Evolutionary conservation across 495 filamentous ascomycete genomes (phyloP), one percentile per base, ranked within the genome.

Genomic region (Daldinia bambusicola): DNA sequence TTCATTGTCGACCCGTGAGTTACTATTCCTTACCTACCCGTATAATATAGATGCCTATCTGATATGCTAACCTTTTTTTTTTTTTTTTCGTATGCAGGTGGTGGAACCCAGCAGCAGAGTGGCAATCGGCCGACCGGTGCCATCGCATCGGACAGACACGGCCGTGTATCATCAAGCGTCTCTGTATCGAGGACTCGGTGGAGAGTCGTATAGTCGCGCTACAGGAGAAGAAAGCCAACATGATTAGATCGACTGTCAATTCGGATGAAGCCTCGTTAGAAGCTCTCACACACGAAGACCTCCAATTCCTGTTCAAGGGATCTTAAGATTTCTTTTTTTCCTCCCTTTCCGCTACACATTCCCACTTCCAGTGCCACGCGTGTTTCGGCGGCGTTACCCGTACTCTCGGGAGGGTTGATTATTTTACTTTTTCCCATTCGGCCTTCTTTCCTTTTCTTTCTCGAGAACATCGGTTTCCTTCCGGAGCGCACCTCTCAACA

Each of bases 21-120:
- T 32, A 53, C 32, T 36, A 18, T 40, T 36, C 14, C 12, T 9
- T n/a, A 34, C 45, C 4, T 50, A 26, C 26, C 26, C 26, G 26
- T 26, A 57, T 18, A 53, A 37, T 34, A 56, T 58, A 16, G 68
- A 80, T 60, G n/a, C n/a, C n/a, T n/a, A 82, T 48, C 26, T 26
- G 3, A 26, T 26, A 30, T 69, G 50, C 76, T 76, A 69, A 75
- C 55, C 14, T 70, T 32, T 13, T 31, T 13, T 52, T 3, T 68
- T 12, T 70, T 32, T 13, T 31, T 13, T 52, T 3, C 68, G 13
- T 75, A 2, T 69, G 20, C 74, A 92, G 90, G 61, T 97, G 94
- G 94, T 97, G 95, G 95, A 98, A 98, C 68, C 95, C 95, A 4
- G 93, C 94, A 20, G 94, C 94, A 4, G 95, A 99, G 84, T 98